Evolutionary conservation across 257 asterid genomes (phyloP).

Genomic region (Rubia yunnanensis): DNA sequence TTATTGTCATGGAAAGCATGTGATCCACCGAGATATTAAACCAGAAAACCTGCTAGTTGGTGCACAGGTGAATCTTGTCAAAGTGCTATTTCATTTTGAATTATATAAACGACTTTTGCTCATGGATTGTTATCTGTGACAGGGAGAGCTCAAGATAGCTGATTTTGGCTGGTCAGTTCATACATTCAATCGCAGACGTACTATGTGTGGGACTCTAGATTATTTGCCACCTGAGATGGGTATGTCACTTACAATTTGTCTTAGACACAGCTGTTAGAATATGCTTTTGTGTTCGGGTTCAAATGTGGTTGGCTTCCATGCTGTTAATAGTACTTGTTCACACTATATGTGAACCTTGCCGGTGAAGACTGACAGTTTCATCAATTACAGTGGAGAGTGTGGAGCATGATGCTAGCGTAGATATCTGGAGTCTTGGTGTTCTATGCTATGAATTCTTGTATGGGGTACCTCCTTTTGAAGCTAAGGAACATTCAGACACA

Average conservation of each 20-base stretch:
- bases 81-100: not conserved
- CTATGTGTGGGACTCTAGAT: slow-evolving; percentile 98
- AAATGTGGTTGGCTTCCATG: not conserved
- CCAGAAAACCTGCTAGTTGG: slow-evolving; percentile 97
- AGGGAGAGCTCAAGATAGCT: slow-evolving; percentile 97
- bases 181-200: slow-evolving; percentile 86
- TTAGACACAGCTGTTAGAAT: not conserved
- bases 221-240: slow-evolving; percentile 99
- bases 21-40: slow-evolving; percentile 90
- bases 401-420: slow-evolving; percentile 93
- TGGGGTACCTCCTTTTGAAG: slow-evolving; percentile 94
- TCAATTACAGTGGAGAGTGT: slow-evolving; percentile 68
- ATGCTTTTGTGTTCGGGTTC: not conserved
- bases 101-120: not conserved
- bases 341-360: not conserved
- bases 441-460: slow-evolving; percentile 91
- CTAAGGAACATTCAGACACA: slow-evolving; percentile 89
- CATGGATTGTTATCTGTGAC: slow-evolving; percentile 10
- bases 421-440: slow-evolving; percentile 96
- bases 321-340: not conserved
- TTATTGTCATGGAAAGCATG: slow-evolving; percentile 96
- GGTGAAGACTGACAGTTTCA: slow-evolving; percentile 4
- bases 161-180: slow-evolving; percentile 99
- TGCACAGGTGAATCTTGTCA: slow-evolving; percentile 46
- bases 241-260: slow-evolving; percentile 20